Evolutionary conservation across 331 rosid genomes (phyloP), one percentile per base, ranked within the genome.

Genomic region (Rosa hybrid): DNA sequence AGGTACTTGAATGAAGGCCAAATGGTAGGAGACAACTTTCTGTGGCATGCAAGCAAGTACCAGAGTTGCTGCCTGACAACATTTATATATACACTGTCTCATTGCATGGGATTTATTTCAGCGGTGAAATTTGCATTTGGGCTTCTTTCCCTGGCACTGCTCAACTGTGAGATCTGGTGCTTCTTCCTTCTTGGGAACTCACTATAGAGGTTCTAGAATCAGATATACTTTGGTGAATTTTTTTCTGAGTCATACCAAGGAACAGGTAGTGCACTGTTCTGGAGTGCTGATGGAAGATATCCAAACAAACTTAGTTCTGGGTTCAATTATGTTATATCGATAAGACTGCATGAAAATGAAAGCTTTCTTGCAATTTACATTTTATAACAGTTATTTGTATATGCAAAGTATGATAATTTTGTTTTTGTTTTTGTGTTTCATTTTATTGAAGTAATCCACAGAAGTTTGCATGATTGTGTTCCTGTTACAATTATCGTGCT

Each of bases 241-340:
- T 87, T 94, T 93, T 86, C 84, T 54, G 41, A 89, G 87, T 85
- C 86, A 83, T 38, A 84, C 80, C 16, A n/a, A n/a, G n/a, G n/a
- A n/a, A n/a, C n/a, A n/a, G 83, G 84, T 92, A 90, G 91, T 60
- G 91, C 98, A 74, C 87, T 95, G 70, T 86, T 96, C 27, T 95
- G 97, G 98, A 91, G 97, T 86, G 96, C 98, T 2, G 87, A 95
- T 84, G 98, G 98, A 91, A 95, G 97, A 95, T 91, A 95, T 93
- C 98, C 98, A 60, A 7, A 78, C 53, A 56, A 77, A 80, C 71
- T 71, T 51, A 78, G 9, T 10, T 45, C 6, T 25, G 46, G 12
- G 7, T 63, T 71, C 67, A 50, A 5, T 60, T 75, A 16, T 78
- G 72, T 54, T 68, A 21, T 46, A 57, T 48, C 20, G 13, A 16